Conservation (phyloP, 1,284 basidiomycete species). For the Rhodotorula sp. region DNA sequence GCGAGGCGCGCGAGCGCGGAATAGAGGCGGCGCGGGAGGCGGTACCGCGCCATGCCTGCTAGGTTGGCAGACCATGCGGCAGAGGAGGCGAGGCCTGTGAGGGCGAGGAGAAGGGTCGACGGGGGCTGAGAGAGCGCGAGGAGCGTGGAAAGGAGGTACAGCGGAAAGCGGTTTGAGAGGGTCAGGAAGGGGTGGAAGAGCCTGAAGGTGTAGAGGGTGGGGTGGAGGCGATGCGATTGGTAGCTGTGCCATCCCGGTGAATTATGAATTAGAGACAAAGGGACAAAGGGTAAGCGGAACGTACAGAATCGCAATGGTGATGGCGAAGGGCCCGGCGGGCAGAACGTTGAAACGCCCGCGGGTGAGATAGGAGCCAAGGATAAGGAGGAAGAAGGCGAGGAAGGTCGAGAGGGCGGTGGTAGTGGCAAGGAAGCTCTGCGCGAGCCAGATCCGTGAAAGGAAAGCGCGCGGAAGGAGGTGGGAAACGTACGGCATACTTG, state of each 20-base stretch:
- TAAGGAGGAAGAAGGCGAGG: slow-evolving; percentile 64
- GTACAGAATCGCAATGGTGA: slow-evolving; percentile 69
- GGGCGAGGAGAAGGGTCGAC: slow-evolving; percentile 61
- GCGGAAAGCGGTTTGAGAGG: slow-evolving; percentile 27
- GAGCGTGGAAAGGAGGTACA: slow-evolving; percentile 25
- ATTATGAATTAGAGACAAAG: slow-evolving; percentile 70
- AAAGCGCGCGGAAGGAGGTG: not conserved
- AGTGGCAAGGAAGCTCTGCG: slow-evolving; percentile 72
- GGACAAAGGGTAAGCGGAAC: slow-evolving; percentile 59
- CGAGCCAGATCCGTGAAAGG: not conserved
- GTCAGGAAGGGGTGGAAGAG: slow-evolving; percentile 32
- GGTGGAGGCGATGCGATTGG: slow-evolving; percentile 29
- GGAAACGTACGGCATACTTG: slow-evolving; percentile 76
- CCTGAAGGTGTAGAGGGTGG: slow-evolving; percentile 30
- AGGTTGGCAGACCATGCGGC: slow-evolving; percentile 77
- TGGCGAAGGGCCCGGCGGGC: slow-evolving; percentile 70
- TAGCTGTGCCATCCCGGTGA: slow-evolving; percentile 2
- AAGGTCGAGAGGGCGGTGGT: slow-evolving; percentile 67
- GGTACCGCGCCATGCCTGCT: slow-evolving; percentile 70
- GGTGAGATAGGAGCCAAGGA: slow-evolving; percentile 60
- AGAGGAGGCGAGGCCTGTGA: slow-evolving; percentile 68
- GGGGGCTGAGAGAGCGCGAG: slow-evolving; percentile 68
- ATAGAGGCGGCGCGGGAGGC: slow-evolving; percentile 64
- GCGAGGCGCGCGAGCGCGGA: slow-evolving; percentile 58
- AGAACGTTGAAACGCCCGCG: slow-evolving; percentile 67